Evolutionary conservation across 257 asterid genomes (phyloP).

Genomic region (Coffea canephora): DNA sequence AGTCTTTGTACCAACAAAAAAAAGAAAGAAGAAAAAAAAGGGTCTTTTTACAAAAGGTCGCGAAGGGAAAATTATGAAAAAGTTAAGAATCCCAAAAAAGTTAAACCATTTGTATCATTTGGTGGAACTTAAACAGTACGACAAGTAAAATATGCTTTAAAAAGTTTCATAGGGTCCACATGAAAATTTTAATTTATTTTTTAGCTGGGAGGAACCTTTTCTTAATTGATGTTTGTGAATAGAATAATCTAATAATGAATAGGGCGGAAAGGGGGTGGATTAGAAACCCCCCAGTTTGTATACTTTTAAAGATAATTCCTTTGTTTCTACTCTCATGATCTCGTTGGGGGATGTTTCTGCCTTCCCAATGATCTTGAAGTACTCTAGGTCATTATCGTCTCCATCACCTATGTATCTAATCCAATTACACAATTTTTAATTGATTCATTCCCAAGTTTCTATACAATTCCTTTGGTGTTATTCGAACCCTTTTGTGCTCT

Average conservation of each 20-base stretch:
- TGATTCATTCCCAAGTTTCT: conserved; percentile 21
- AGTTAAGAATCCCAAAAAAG: conserved; percentile 37
- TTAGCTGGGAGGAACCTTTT: background rate
- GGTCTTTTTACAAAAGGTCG: conserved; percentile 33
- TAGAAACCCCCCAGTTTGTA: background rate
- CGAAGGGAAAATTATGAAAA: conserved; percentile 20
- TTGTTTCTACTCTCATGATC: conserved; percentile 24
- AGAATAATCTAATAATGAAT: background rate
- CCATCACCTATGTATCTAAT: background rate
- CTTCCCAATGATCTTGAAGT: background rate
- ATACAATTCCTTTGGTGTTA: conserved; percentile 23
- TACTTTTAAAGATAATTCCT: conserved; percentile 20
- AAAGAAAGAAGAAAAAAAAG: too few species aligned
- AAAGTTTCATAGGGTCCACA: conserved; percentile 21
- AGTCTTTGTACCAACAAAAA: conserved; percentile 20
- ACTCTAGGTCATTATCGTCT: background rate
- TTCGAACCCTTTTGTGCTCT: background rate
- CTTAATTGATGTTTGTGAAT: background rate
- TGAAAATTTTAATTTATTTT: conserved; percentile 12
- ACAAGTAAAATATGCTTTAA: conserved; percentile 6
- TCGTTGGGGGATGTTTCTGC: background rate
- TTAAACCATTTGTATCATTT: conserved; percentile 32
- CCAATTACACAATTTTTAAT: background rate
- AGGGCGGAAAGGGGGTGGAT: background rate
- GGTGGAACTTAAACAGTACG: conserved; percentile 26